phyloP scores from a whole-genome alignment of 2,329 filamentous ascomycete species.

The Sordariomycetes sp. region DNA sequence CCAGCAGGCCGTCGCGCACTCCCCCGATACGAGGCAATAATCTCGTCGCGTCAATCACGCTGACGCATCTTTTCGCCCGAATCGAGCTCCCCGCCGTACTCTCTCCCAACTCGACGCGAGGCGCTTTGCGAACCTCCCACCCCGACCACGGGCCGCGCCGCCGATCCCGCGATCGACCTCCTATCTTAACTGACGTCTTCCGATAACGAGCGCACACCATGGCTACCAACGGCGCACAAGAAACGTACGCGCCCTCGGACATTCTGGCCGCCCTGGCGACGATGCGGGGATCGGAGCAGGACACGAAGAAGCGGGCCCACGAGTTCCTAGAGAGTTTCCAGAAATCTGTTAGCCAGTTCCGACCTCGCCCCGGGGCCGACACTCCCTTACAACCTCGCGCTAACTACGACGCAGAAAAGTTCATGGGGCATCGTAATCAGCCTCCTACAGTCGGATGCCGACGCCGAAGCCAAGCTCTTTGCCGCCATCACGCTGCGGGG shows the following conservation, averaged over 20 bases:
- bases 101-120: neutral
- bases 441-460: conserved; percentile 70
- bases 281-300: conserved; percentile 75
- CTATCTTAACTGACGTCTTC: neutral
- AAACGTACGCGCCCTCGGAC: conserved; percentile 59
- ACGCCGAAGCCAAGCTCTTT: conserved; percentile 82
- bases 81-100: neutral
- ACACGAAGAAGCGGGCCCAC: conserved; percentile 80
- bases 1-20: neutral
- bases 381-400: neutral
- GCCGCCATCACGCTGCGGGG: conserved; percentile 94
- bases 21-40: neutral
- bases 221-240: conserved; percentile 51
- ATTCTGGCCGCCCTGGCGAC: conserved; percentile 81
- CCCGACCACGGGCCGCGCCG: neutral
- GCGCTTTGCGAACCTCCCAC: neutral
- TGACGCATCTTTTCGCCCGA: neutral
- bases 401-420: conserved; percentile 48
- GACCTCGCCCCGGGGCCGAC: conserved; percentile 1
- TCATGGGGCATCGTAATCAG: conserved; percentile 84
- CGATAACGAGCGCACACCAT: conserved; percentile 27
- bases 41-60: neutral
- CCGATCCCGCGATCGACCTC: neutral
- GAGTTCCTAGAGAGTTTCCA: conserved; percentile 89
- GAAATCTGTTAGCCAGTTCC: conserved; percentile 63